Evolutionary conservation across 441 rosid species (phyloP), one percentile per base, ranked within the genome.

Genomic region (Gossypium trilobum): DNA sequence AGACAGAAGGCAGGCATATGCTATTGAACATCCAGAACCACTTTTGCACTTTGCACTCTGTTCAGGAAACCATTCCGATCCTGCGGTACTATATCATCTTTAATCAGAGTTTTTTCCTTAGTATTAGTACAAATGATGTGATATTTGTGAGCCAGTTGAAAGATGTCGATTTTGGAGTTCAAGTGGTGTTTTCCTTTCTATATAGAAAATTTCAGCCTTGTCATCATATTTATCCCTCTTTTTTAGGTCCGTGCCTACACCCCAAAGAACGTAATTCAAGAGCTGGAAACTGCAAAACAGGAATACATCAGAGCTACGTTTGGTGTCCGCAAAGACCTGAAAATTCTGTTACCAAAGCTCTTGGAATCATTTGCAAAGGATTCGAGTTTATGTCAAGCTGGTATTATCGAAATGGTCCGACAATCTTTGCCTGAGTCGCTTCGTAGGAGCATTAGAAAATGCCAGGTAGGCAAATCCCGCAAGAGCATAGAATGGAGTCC

Each of bases 11-110:
- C 86, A 84, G 80, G 86, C 85, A 2, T 91, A 86, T 78, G 86
- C 89, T 55, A 80, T 90, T 48, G 85, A 85, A 25, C 86, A 76
- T 77, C 84, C 89, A 0, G 99, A 90, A 74, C 88, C 95, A 58
- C 96, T 85, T 59, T 65, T 91, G 54, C 89, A 90, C 81, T 94
- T 94, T 69, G 91, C 94, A 19, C 95, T 94, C 65, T 78, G 91
- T 71, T 90, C 88, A 16, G 97, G 97, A 77, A 92, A 87, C 86
- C 95, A 88, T 81, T 94, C 95, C 3, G 97, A 94, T 80, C 99
- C 99, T 4, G 89, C 91, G 84, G 97, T 94, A 91, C 62, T 72
- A 69, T 52, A 70, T 74, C 71, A 8, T 63, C 54, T 44, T 23
- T 51, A 2, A 50, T 51, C 54, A 13, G 42, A 57, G 39, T 51